Base-by-base conservation (phyloP, 768 basidiomycete genomes). In the Gyrodon lividus region DNA sequence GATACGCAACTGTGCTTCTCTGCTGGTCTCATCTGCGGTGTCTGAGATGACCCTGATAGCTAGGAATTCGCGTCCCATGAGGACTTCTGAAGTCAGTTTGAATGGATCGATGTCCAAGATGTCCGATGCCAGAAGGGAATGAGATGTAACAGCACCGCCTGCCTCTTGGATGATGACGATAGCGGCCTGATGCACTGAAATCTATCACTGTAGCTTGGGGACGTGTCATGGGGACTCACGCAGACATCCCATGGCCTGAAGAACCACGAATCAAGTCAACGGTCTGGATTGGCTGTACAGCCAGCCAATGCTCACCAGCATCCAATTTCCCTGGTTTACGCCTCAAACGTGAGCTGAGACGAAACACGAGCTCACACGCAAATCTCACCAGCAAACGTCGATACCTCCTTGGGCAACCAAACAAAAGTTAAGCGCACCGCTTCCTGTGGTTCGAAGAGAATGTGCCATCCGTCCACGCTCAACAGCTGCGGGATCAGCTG, bases 111-210 rank as follows among this genome's bases (percentile, higher is more conserved):
- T 57, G 1, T 42, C 50, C 14, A 28, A 26, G 38, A 43, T 67
- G 0, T 77, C 71, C 10, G 70, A 57, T 2, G 71, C 65, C 55
- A 83, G 74, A 8, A 69, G 68, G 19, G 67, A 70, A 45, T 86
- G 77, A 42, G 84, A 84, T 16, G 87, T 86, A 24, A 90, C 83
- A 9, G 86, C 72, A 13, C 87, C 82, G 5, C 96, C 96, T 0
- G 95, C 89, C 66, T 96, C 96, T 55, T 90, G 80, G 0, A 90
- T 87, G 53, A 98, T 95, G 58, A 96, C 85, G 13, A 90, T 84
- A 0, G 94, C 96, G 2, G 96, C 93, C 75, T 83, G 14, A 19
- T 12, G 1, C 42, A 13, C 6, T 16, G 50, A 41, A 56, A 16
- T 34, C 33, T 8, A 24, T n/a, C 26, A 8, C 22, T 3, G 31